Evolutionary conservation across 495 filamentous ascomycete genomes (phyloP).

Genomic region (Stereocaulon alpinum): DNA sequence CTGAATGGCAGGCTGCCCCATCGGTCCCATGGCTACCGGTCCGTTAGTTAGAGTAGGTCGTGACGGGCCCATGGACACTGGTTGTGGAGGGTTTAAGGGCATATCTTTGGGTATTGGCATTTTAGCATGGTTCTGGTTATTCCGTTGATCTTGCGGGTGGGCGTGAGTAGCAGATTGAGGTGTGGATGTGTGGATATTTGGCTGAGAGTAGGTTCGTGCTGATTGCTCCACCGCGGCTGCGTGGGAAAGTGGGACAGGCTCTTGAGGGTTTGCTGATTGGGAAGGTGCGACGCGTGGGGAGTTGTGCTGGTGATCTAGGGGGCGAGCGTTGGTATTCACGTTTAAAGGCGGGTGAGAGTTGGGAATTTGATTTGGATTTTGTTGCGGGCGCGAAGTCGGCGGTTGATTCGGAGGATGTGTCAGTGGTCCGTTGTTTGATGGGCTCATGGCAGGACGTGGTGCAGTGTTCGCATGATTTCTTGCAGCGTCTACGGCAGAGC

Average conservation of each 20-base stretch:
- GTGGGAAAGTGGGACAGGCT: slow-evolving; percentile 49
- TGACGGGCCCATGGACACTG: slow-evolving; percentile 57
- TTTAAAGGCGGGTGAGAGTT: slow-evolving; percentile 31
- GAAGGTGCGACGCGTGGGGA: slow-evolving; percentile 25
- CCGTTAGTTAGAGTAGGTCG: slow-evolving; percentile 74
- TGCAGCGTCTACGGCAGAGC: slow-evolving; percentile 43
- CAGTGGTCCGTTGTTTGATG: slow-evolving; percentile 10
- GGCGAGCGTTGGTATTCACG: slow-evolving; percentile 39
- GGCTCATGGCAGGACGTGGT: slow-evolving; percentile 23
- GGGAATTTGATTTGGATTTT: slow-evolving; percentile 36
- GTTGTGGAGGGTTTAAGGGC: slow-evolving; percentile 54
- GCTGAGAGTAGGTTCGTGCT: slow-evolving; percentile 45
- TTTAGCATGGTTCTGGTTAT: slow-evolving; percentile 40
- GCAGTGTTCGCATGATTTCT: slow-evolving; percentile 35
- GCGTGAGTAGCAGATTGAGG: slow-evolving; percentile 33
- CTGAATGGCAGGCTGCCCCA: slow-evolving; percentile 75
- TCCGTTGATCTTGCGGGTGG: slow-evolving; percentile 39
- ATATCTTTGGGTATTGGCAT: slow-evolving; percentile 76
- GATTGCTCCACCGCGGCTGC: slow-evolving; percentile 47
- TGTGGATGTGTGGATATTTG: slow-evolving; percentile 26
- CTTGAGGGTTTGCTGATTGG: slow-evolving; percentile 33
- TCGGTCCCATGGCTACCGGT: slow-evolving; percentile 60
- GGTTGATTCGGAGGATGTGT: slow-evolving; percentile 20
- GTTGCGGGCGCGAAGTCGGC: slow-evolving; percentile 28
- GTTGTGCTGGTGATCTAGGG: slow-evolving; percentile 33